Evolutionary conservation across 2,329 filamentous ascomycete genomes (phyloP).

Genomic region (Fusarium sp.): DNA sequence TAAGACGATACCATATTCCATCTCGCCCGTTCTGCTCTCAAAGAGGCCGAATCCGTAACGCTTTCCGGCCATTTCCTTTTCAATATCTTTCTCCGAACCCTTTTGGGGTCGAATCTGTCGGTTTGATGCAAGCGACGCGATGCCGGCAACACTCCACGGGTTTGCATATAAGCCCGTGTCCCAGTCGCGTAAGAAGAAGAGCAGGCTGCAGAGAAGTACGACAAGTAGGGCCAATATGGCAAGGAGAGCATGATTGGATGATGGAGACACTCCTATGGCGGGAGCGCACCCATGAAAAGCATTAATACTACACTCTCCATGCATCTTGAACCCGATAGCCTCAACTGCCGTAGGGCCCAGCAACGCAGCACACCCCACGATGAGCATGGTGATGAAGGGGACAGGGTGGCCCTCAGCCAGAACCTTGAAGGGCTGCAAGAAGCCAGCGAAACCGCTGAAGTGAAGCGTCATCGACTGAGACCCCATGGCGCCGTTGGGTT

Average conservation of each 20-base stretch:
- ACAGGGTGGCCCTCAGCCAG: slow-evolving; percentile 51
- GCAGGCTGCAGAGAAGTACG: slow-evolving; percentile 37
- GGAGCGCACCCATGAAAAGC: slow-evolving; percentile 42
- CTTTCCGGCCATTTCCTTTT: slow-evolving; percentile 46
- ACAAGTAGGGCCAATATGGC: slow-evolving; percentile 41
- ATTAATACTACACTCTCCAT: slow-evolving; percentile 43
- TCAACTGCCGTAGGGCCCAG: slow-evolving; percentile 45
- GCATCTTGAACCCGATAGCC: slow-evolving; percentile 47
- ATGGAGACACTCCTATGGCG: slow-evolving; percentile 43
- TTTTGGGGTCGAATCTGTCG: slow-evolving; percentile 40
- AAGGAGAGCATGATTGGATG: slow-evolving; percentile 35
- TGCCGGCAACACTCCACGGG: slow-evolving; percentile 52
- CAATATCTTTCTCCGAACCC: slow-evolving; percentile 42
- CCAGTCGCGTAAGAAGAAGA: slow-evolving; percentile 42
- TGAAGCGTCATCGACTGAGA: slow-evolving; percentile 61
- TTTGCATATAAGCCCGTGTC: slow-evolving; percentile 49
- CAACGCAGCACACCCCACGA: slow-evolving; percentile 44
- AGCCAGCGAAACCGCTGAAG: slow-evolving; percentile 56
- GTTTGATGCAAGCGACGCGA: slow-evolving; percentile 46
- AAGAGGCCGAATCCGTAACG: slow-evolving; percentile 48
- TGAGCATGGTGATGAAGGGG: slow-evolving; percentile 46
- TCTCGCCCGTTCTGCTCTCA: slow-evolving; percentile 34
- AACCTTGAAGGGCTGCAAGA: slow-evolving; percentile 54
- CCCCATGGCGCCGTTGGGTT: slow-evolving; percentile 56
- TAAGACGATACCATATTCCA: slow-evolving; percentile 47